Percentiles rank a stretch among this genome's conserved stretches.
Conservation (phyloP, 148 eudicot species). For the Talinum fruticosum region DNA sequence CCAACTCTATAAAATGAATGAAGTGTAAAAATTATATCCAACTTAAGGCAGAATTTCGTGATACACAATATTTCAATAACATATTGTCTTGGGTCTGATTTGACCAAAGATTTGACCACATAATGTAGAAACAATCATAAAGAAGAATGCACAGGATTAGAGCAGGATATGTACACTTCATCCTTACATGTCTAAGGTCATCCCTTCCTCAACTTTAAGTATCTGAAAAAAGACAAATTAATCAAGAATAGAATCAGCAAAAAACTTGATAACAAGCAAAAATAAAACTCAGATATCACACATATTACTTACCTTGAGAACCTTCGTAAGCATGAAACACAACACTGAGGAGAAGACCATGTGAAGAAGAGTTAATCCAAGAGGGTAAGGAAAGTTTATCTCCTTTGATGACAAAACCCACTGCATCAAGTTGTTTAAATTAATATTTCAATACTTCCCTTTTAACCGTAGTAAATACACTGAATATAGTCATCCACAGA, state of each 20-base stretch:
- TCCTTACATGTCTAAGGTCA: conserved; percentile 92
- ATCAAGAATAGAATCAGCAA: conserved; percentile 1
- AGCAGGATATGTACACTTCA: conserved; percentile 17
- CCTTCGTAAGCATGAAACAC: conserved; percentile 82
- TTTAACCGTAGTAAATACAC: not conserved
- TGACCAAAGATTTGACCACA: not conserved
- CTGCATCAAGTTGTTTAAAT: conserved; percentile 47
- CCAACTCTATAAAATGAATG: too few relatives aligned
- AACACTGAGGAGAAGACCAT: conserved; percentile 94
- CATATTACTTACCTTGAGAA: conserved; percentile 64
- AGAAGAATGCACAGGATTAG: not conserved
- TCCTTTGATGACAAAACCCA: conserved; percentile 99
- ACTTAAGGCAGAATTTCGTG: too few relatives aligned
- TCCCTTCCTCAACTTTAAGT: conserved; percentile 92
- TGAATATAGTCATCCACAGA: conserved; percentile 6
- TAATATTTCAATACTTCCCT: not conserved
- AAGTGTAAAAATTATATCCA: too few relatives aligned
- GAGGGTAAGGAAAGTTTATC: conserved; percentile 97
- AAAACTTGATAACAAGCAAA: conserved; percentile 4
- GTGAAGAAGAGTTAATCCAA: conserved; percentile 95
- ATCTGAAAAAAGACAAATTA: conserved; percentile 44
- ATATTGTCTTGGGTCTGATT: too few relatives aligned
- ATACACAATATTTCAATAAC: too few relatives aligned
- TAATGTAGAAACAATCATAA: not conserved
- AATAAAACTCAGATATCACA: conserved; percentile 1